Conservation (phyloP, 805 yeast genomes). For the Cyberlindnera galapagoensis region DNA sequence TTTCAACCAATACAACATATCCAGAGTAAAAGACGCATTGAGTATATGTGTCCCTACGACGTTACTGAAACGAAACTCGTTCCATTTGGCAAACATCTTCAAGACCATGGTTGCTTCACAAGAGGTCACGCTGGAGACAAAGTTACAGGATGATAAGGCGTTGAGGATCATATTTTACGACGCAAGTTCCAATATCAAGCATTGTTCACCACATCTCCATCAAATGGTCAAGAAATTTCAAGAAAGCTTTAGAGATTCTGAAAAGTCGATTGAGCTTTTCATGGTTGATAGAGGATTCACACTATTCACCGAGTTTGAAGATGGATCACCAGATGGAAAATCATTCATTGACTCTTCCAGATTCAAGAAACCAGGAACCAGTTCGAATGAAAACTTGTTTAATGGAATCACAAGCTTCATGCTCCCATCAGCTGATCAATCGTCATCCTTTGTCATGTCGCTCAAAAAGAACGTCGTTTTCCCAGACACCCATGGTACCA, state of each 20-base stretch:
- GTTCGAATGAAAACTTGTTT: constrained; percentile 1
- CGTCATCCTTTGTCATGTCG: constrained; percentile 18
- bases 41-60: constrained; percentile 89
- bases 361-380: constrained; percentile 12
- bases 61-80: constrained; percentile 51
- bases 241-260: constrained; percentile 8
- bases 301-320: constrained; percentile 7
- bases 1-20: constrained; percentile 60
- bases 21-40: constrained; percentile 54
- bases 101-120: constrained; percentile 24
- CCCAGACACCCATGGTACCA: constrained; percentile 8
- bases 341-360: constrained; percentile 10
- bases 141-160: constrained; percentile 6
- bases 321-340: constrained; percentile 1
- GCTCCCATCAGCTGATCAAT: constrained; percentile 22
- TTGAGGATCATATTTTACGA: constrained; percentile 22
- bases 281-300: constrained; percentile 20
- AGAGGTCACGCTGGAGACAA: constrained; percentile 10
- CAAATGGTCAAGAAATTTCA: constrained; percentile 23
- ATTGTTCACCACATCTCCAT: constrained; percentile 21
- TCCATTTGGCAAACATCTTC: constrained; percentile 21
- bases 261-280: constrained; percentile 12
- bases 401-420: constrained; percentile 15
- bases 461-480: constrained; percentile 14
- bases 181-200: constrained; percentile 13